A percentile compares a stretch with the other conserved stretches of the same genome.
These are phyloP conservation scores for Aspergillus wentii DNA, from an alignment of 495 filamentous ascomycete genomes.

Conservation along the genomic window DNA sequence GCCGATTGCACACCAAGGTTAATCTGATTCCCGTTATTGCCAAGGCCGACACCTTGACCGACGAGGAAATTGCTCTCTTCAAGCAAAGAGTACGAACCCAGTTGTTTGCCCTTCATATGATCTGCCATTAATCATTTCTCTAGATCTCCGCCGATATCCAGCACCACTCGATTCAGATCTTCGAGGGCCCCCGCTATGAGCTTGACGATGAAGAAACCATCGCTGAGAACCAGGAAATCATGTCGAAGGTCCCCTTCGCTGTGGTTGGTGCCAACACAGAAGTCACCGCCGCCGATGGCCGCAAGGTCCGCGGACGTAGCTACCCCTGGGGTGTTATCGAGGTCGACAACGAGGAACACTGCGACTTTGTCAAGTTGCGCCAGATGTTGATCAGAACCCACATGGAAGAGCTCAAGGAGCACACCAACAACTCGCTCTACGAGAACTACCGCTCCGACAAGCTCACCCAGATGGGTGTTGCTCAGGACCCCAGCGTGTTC, in stretches of 20 bases:
- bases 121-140: constrained; percentile 1
- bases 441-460: constrained; percentile 99
- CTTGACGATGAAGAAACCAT: constrained; percentile 99
- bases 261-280: constrained; percentile 95
- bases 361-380: constrained; percentile 98
- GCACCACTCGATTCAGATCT: constrained; percentile 95
- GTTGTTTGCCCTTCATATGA: background rate
- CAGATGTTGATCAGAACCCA: constrained; percentile 99
- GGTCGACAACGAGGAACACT: constrained; percentile 99
- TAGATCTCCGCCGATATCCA: constrained; percentile 97
- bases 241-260: constrained; percentile 99
- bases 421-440: constrained; percentile 98
- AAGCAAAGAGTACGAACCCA: constrained; percentile 81
- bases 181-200: constrained; percentile 96
- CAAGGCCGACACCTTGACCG: constrained; percentile 95
- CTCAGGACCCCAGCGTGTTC: constrained; percentile 97
- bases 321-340: constrained; percentile 99
- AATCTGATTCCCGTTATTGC: constrained; percentile 99
- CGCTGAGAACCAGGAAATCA: constrained; percentile 99
- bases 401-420: constrained; percentile 99
- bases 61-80: constrained; percentile 90
- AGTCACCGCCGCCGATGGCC: constrained; percentile 84
- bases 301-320: constrained; percentile 89
- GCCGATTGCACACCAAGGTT: constrained; percentile 98
- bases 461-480: constrained; percentile 95